A percentile compares a stretch with the other conserved stretches of the same genome.
Conservation (phyloP, 768 basidiomycete genomes). For the Sporobolomyces pararoseus region DNA sequence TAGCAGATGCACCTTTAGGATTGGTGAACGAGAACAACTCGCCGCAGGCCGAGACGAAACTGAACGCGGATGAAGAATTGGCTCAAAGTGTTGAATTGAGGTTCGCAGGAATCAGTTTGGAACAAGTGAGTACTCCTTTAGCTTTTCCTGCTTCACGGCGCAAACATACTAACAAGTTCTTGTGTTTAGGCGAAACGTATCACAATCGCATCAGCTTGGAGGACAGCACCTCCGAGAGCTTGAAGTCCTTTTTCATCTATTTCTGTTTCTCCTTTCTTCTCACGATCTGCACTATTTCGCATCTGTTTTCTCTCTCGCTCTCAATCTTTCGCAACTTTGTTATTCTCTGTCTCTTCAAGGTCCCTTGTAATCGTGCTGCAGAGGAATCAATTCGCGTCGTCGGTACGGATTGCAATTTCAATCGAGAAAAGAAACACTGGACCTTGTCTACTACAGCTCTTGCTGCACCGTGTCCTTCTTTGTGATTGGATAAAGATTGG, state of each 20-base stretch:
- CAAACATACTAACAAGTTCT: too few species aligned
- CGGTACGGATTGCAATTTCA: too few species aligned
- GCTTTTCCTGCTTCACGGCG: background rate
- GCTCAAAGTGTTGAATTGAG: conserved; percentile 70
- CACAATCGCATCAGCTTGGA: conserved; percentile 44
- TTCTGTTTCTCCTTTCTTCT: background rate
- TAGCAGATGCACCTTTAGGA: conserved; percentile 49
- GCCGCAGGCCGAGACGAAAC: background rate
- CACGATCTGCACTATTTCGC: background rate
- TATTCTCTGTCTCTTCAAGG: too few species aligned
- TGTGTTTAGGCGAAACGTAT: conserved; percentile 49
- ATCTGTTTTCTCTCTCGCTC: background rate
- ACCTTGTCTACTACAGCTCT: too few species aligned
- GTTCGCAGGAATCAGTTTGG: conserved; percentile 82
- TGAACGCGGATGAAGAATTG: conserved; percentile 48
- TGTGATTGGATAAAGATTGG: too few species aligned
- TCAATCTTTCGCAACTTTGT: background rate
- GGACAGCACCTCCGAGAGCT: conserved; percentile 34
- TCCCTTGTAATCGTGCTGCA: too few species aligned
- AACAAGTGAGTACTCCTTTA: conserved; percentile 62
- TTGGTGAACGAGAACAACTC: conserved; percentile 51
- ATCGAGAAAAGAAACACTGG: too few species aligned
- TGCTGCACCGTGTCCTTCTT: too few species aligned
- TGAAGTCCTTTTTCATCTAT: conserved; percentile 4
- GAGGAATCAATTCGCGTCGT: too few species aligned